A percentile compares a stretch with the other conserved stretches of the same genome.
These are phyloP conservation scores for Hymenoscyphus linearis DNA, from an alignment of 2,329 filamentous ascomycete genomes.

Conservation along the genomic window DNA sequence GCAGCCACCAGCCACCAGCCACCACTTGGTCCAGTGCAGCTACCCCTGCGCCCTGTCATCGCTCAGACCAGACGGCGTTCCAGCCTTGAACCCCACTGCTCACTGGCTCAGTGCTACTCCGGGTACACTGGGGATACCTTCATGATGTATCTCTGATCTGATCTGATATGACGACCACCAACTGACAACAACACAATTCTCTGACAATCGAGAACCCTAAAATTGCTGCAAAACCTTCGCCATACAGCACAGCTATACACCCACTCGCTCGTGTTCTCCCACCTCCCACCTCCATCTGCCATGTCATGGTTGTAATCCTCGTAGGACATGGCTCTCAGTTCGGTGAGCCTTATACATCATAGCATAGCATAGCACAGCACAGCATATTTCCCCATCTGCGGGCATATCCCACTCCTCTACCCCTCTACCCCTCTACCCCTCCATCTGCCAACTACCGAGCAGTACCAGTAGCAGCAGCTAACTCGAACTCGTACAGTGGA, in stretches of 20 bases:
- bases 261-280: not conserved
- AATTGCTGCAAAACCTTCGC: not conserved
- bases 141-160: too few relatives aligned
- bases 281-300: not conserved
- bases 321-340: slow-evolving; percentile 17
- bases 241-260: not conserved
- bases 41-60: too few relatives aligned
- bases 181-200: not conserved
- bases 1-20: too few relatives aligned
- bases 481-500: slow-evolving; percentile 58
- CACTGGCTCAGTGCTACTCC: too few relatives aligned
- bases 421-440: too few relatives aligned
- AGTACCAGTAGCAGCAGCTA: too few relatives aligned
- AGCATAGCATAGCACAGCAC: not conserved
- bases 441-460: not conserved
- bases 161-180: too few relatives aligned
- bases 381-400: not conserved
- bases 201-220: not conserved
- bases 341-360: slow-evolving; percentile 9
- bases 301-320: slow-evolving; percentile 4
- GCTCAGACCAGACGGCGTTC: too few relatives aligned
- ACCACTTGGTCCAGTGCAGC: too few relatives aligned
- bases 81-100: too few relatives aligned
- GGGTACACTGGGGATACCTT: too few relatives aligned
- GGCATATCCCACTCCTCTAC: not conserved